phyloP scores from a whole-genome alignment of 805 yeast genomes.

The Yamadazyma ubonensis region DNA sequence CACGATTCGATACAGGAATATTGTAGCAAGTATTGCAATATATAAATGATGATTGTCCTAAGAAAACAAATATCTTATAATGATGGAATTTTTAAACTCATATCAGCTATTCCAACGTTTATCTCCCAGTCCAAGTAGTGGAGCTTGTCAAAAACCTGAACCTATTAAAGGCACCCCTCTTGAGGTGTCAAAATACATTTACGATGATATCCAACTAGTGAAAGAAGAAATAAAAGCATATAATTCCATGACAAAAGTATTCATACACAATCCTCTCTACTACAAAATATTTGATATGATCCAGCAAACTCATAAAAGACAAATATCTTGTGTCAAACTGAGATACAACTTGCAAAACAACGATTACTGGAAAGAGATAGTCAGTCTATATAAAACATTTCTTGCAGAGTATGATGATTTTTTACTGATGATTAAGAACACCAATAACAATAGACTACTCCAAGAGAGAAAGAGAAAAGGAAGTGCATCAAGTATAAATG shows the following conservation, averaged over 20 bases:
- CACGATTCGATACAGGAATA: too few relatives aligned
- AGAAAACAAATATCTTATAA: too few relatives aligned
- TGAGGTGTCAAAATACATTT: conserved; percentile 20
- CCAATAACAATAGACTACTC: conserved; percentile 24
- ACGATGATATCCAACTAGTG: conserved; percentile 22
- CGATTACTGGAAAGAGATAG: conserved; percentile 18
- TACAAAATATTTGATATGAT: conserved; percentile 23
- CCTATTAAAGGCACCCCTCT: conserved; percentile 19
- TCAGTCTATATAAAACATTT: conserved; percentile 19
- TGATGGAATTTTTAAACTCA: neutral
- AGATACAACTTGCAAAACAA: conserved; percentile 15
- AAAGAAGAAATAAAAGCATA: conserved; percentile 23
- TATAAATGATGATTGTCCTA: too few relatives aligned
- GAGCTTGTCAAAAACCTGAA: too few relatives aligned
- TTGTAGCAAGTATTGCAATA: too few relatives aligned
- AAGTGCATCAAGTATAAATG: neutral
- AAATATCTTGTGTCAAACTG: conserved; percentile 16
- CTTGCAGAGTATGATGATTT: conserved; percentile 22
- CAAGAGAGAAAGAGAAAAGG: neutral
- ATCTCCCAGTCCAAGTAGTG: neutral
- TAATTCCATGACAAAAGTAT: conserved; percentile 22
- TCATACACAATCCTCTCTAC: conserved; percentile 20
- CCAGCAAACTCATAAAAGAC: conserved; percentile 20
- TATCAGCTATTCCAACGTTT: neutral
- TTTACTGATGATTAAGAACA: conserved; percentile 21